Conservation (phyloP, 257 asterid species). For the Primulina eburnea region DNA sequence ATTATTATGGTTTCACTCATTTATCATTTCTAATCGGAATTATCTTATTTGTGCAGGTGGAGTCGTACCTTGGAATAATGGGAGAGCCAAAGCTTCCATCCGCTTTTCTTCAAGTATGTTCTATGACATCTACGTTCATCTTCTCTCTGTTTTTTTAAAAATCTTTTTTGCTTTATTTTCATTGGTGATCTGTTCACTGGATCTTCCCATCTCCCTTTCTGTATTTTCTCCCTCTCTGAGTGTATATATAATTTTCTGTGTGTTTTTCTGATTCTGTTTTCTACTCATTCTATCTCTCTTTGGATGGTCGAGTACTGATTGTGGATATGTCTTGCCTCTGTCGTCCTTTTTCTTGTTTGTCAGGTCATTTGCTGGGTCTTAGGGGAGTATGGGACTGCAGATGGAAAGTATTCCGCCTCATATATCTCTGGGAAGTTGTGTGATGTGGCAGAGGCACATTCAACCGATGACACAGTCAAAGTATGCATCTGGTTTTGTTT, state of each 20-base stretch:
- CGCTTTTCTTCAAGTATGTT: constrained; percentile 82
- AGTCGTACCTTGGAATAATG: constrained; percentile 79
- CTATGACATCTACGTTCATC: constrained; percentile 19
- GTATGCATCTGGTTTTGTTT: constrained; percentile 38
- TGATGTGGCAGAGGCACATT: constrained; percentile 92
- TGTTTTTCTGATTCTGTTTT: neutral
- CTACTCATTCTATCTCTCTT: neutral
- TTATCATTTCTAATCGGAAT: constrained; percentile 17
- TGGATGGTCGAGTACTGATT: neutral
- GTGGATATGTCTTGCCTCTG: constrained; percentile 1
- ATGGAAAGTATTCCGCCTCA: constrained; percentile 86
- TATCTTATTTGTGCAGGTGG: constrained; percentile 68
- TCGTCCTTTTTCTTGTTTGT: constrained; percentile 20
- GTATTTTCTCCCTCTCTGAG: neutral
- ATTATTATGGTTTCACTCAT: constrained; percentile 23
- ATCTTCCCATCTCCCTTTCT: constrained; percentile 11
- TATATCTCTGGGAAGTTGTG: constrained; percentile 88
- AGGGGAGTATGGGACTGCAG: constrained; percentile 97
- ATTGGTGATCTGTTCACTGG: constrained; percentile 16
- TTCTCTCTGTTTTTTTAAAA: neutral
- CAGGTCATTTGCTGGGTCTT: constrained; percentile 99
- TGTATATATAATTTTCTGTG: constrained; percentile 3
- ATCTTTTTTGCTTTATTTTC: neutral
- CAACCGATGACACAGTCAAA: constrained; percentile 85
- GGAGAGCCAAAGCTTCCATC: constrained; percentile 96